phyloP scores from a whole-genome alignment of 2,329 filamentous ascomycete genomes.

The Onygena corvina region DNA sequence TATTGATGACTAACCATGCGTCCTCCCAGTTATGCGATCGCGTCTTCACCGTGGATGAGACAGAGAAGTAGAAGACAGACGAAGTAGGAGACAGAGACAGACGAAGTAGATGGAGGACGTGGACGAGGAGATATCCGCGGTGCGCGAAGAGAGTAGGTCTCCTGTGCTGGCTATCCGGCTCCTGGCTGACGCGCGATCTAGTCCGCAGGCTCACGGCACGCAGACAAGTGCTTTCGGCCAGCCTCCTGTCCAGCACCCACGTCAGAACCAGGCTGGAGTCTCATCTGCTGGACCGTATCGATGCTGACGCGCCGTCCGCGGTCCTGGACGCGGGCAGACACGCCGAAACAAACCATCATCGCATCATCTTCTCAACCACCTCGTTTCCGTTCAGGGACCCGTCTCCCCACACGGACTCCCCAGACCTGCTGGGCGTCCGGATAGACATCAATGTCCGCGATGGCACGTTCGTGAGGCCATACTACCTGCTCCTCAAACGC shows the following conservation, averaged over 20 bases:
- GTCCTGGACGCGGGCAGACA: conserved; percentile 24
- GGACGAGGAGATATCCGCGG: conserved; percentile 32
- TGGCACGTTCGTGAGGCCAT: conserved; percentile 32
- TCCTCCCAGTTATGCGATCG: no score
- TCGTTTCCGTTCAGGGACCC: conserved; percentile 38
- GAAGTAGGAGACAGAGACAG: no score
- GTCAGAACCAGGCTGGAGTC: conserved; percentile 25
- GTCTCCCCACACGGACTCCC: conserved; percentile 22
- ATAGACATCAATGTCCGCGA: conserved; percentile 32
- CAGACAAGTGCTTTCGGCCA: conserved; percentile 30
- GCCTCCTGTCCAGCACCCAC: conserved; percentile 31
- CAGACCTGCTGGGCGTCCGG: conserved; percentile 31
- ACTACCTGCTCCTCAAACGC: conserved; percentile 32
- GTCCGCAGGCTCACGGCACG: conserved; percentile 31
- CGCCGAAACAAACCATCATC: conserved; percentile 31
- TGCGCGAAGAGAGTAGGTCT: conserved; percentile 32
- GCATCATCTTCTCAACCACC: conserved; percentile 35
- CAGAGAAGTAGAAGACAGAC: no score
- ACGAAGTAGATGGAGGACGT: no score
- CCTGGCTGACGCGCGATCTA: conserved; percentile 17
- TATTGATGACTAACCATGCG: no score
- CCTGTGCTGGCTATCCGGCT: neutral
- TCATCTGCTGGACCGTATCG: conserved; percentile 9
- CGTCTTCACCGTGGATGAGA: no score
- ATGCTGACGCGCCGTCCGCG: conserved; percentile 25